A percentile compares a stretch with the other conserved stretches of the same genome.
Evolutionary conservation across 148 eudicot genomes (phyloP).

Genomic region (Selenicereus undatus): DNA sequence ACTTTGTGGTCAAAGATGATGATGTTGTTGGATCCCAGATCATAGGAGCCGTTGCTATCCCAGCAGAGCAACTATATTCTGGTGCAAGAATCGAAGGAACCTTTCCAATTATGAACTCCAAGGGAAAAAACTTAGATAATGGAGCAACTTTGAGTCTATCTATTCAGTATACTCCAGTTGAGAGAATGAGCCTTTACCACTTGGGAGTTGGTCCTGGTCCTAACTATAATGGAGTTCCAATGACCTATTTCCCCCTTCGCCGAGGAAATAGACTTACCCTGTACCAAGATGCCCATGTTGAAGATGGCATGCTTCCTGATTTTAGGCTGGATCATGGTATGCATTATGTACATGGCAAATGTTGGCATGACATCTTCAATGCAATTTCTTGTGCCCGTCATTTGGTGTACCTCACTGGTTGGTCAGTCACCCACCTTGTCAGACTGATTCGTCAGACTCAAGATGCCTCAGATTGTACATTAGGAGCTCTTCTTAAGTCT

Average conservation of each 20-base stretch:
- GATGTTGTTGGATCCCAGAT: constrained; percentile 64
- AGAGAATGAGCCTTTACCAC: constrained; percentile 41
- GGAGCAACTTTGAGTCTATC: constrained; percentile 60
- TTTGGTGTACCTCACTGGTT: constrained; percentile 78
- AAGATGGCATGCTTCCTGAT: constrained; percentile 56
- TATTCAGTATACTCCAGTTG: constrained; percentile 61
- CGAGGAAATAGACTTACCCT: constrained; percentile 70
- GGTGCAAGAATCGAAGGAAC: constrained; percentile 51
- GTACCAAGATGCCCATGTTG: constrained; percentile 90
- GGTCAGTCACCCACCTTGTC: constrained; percentile 77
- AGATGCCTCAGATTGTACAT: constrained; percentile 29
- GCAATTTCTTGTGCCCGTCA: constrained; percentile 70
- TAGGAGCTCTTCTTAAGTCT: constrained; percentile 68
- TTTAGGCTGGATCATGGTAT: constrained; percentile 49
- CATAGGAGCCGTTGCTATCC: constrained; percentile 63
- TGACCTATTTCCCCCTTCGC: constrained; percentile 79
- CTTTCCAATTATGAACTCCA: constrained; percentile 48
- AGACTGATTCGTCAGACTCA: constrained; percentile 53
- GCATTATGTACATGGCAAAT: constrained; percentile 57
- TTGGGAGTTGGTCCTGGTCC: constrained; percentile 59
- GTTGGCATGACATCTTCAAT: constrained; percentile 79
- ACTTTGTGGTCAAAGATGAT: constrained; percentile 66
- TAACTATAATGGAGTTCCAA: constrained; percentile 62
- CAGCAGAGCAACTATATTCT: constrained; percentile 39
- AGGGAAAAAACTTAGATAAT: constrained; percentile 42